phyloP scores from a whole-genome alignment of 1,284 basidiomycete species.

The Taiwanofungus camphoratus region DNA sequence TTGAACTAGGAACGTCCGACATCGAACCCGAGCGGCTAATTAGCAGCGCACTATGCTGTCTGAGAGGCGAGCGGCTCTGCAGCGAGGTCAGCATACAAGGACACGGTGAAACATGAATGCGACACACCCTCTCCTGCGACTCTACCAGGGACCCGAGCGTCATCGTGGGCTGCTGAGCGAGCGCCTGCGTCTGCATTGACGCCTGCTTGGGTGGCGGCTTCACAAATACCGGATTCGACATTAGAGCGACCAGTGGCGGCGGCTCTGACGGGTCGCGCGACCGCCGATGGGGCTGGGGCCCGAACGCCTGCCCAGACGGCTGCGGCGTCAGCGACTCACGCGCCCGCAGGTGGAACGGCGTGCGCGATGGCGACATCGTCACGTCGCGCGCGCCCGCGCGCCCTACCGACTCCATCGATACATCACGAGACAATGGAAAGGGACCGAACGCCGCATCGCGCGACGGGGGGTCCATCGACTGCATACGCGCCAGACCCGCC shows the following conservation, averaged over 20 bases:
- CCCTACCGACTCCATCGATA: slow-evolving; percentile 23
- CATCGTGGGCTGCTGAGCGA: slow-evolving; percentile 24
- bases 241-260: slow-evolving; percentile 54
- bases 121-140: slow-evolving; percentile 37
- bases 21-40: slow-evolving; percentile 1
- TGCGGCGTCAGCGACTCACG: slow-evolving; percentile 66
- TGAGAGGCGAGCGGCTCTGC: slow-evolving; percentile 5
- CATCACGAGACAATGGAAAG: slow-evolving; percentile 24
- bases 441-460: slow-evolving; percentile 9
- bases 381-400: slow-evolving; percentile 31
- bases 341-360: slow-evolving; percentile 47
- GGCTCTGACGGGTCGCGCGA: slow-evolving; percentile 54
- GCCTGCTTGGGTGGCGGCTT: slow-evolving; percentile 49
- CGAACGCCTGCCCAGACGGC: slow-evolving; percentile 46
- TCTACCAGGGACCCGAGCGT: slow-evolving; percentile 64
- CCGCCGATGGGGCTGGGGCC: slow-evolving; percentile 32
- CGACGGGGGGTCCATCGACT: slow-evolving; percentile 26
- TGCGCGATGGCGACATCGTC: slow-evolving; percentile 37
- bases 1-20: not conserved
- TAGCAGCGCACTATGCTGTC: slow-evolving; percentile 3
- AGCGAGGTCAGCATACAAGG: not conserved
- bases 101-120: not conserved
- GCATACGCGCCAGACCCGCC: slow-evolving; percentile 17
- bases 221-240: slow-evolving; percentile 64
- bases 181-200: slow-evolving; percentile 23